Evolutionary conservation across 2,329 filamentous ascomycete genomes (phyloP).

Genomic region (Corniculantispora saksenae): DNA sequence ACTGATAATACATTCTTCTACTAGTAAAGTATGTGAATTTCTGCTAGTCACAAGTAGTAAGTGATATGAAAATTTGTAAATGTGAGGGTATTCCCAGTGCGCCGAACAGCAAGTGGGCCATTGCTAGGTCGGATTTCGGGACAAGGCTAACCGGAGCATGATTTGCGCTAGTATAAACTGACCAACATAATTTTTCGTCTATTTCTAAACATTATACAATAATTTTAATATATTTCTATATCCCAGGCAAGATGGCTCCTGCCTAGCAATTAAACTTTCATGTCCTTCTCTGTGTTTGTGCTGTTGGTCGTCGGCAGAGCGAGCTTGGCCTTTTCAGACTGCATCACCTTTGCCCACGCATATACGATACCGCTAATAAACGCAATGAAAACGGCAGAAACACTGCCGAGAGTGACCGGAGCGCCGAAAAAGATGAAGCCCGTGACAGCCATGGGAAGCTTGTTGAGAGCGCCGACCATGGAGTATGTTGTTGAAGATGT

Average conservation of each 20-base stretch:
- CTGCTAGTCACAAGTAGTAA: background rate
- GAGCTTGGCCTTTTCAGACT: slow-evolving; percentile 66
- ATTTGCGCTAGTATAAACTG: background rate
- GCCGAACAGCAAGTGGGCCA: background rate
- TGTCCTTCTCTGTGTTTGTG: slow-evolving; percentile 1
- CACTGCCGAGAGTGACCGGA: slow-evolving; percentile 87
- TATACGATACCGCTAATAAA: slow-evolving; percentile 94
- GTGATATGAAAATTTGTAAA: background rate
- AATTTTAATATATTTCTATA: background rate
- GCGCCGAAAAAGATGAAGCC: slow-evolving; percentile 95
- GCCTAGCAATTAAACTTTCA: slow-evolving; percentile 3
- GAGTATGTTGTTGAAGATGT: slow-evolving; percentile 98
- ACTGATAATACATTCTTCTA: background rate
- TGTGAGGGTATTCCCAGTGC: background rate
- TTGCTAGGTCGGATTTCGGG: background rate
- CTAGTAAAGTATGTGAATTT: background rate
- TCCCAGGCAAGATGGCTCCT: too few relatives aligned
- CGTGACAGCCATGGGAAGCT: slow-evolving; percentile 90
- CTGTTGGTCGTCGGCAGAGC: slow-evolving; percentile 60
- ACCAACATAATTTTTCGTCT: background rate
- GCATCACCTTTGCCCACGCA: slow-evolving; percentile 63
- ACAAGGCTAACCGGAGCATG: background rate
- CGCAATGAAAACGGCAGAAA: slow-evolving; percentile 86
- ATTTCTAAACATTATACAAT: background rate
- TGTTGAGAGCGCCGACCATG: slow-evolving; percentile 98